Percentiles rank a stretch among this genome's conserved stretches.
These are phyloP conservation scores for Neurospora sp. DNA, from an alignment of 495 filamentous ascomycete species.

Conservation along the genomic window DNA sequence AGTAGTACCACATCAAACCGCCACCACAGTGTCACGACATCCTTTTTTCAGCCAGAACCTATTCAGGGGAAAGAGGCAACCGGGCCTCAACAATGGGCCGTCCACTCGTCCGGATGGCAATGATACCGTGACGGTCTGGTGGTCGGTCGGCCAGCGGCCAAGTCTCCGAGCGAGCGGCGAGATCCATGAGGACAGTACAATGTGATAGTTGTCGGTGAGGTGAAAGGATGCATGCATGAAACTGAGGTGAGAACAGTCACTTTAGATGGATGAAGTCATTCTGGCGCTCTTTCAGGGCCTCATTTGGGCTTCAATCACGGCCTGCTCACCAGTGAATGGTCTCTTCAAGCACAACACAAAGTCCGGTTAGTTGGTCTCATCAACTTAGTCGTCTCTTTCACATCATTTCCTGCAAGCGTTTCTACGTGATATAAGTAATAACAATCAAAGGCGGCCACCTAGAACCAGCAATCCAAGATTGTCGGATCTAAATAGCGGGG, in stretches of 20 bases:
- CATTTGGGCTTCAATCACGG: not conserved
- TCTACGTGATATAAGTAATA: not conserved
- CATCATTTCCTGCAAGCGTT: not conserved
- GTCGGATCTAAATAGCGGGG: no score
- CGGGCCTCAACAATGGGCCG: not conserved
- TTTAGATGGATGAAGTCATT: not conserved
- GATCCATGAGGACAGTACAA: not conserved
- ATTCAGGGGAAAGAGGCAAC: not conserved
- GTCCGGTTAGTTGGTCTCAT: not conserved
- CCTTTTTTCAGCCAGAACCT: not conserved
- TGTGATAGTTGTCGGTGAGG: not conserved
- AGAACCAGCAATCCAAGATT: accelerated
- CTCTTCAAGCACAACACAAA: not conserved
- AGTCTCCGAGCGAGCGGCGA: not conserved
- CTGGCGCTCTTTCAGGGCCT: not conserved
- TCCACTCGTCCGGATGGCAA: not conserved
- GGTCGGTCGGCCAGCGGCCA: not conserved
- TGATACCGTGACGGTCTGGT: not conserved
- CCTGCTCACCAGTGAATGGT: not conserved
- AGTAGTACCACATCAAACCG: not conserved
- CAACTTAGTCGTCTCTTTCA: not conserved
- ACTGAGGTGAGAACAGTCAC: not conserved
- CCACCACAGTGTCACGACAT: not conserved
- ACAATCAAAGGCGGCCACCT: not conserved
- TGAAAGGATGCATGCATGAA: not conserved